Evolutionary conservation across 768 basidiomycete genomes (phyloP), one percentile per base, ranked within the genome.

Genomic region (Gymnopilus junonius): DNA sequence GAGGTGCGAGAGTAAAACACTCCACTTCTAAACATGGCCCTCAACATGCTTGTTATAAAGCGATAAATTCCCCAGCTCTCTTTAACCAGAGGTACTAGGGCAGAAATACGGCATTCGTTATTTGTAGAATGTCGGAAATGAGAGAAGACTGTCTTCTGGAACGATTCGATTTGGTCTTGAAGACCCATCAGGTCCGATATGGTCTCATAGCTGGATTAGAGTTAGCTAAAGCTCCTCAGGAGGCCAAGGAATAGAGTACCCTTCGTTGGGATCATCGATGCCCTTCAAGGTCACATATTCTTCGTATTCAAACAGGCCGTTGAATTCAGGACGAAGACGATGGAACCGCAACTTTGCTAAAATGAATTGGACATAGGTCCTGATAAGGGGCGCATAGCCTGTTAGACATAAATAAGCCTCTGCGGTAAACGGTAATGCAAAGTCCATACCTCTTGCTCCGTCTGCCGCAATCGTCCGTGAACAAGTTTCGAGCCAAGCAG

Each of bases 31-130:
- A 97, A 93, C 92, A 99, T 93, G 1, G 97, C 97, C 25, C 97
- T 85, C 74, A 99, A 80, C 97, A 99, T 99, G 78, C 94, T 96
- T 10, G 97, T 99, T 73, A 99, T 96, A 78, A 99, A 99, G 48
- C 94, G 87, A 77, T 99, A 99, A 61, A 99, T 99, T 37, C 97
- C 97, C 89, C 96, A 99, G 69, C 94, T 97, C 78, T 99, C 97
- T 77, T 99, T 99, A 58, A 99, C 97, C 12, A 98, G 84, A 23
- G 97, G 97, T 2, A 99, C 97, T 51, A 99, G 80, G 2, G 97
- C 83, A 34, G 96, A 97, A 63, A 99, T 99, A 29, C 96, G 90
- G 75, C 96, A 97, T 77, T 99, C 97, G 67, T 99, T 99, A 73
- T 97, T 98, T 50, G 88, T 81, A 17, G 94, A 94, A 64, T 91